Base-by-base conservation (phyloP, 495 filamentous ascomycete species). In the Penicillium cosmopolitanum region DNA sequence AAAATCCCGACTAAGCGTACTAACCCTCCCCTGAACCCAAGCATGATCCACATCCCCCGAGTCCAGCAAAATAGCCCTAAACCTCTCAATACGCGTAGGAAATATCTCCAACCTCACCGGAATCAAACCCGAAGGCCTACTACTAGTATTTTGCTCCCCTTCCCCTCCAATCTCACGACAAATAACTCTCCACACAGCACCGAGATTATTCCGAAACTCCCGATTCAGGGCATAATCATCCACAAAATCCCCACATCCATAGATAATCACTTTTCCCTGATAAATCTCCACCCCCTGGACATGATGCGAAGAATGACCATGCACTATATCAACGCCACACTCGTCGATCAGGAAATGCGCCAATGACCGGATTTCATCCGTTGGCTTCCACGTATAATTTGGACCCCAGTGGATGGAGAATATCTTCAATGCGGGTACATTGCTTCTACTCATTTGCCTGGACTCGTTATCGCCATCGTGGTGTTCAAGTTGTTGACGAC, bases 221-320 rank as follows among this genome's bases (percentile, higher is more conserved):
- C 42, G 46, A 62, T 66, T 60, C n/a, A 76, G 3, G 3, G 63
- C 66, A 68, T 78, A 79, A 65, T 80, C 76, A 65, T 79, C 75
- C 35, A 79, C 74, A 58, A 78, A 79, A 61, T 79, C 75, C 1
- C 76, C 77, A 58, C 76, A 79, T 0, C 77, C 77, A 34, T 79
- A 79, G 3, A 79, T 71, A 36, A 80, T 72, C 10, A 79, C 15
- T 50, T 67, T 72, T 0, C 75, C 71, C 1, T 51, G 65, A 47
- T 76, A 76, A 15, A 62, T 53, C 58, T 79, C 76, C 9, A 77
- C 75, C 0, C 77, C 77, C 62, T 80, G 77, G 0, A 77, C 56
- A 69, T 80, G 77, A 62, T 80, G 77, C 21, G 70, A 69, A 21
- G 76, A 79, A 51, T 78, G 75, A 0, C 77, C 77, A 53, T 80